Evolutionary conservation across 202 grass and related monocot species (phyloP).

Genomic region (Schoenoplectus tabernaemontani): DNA sequence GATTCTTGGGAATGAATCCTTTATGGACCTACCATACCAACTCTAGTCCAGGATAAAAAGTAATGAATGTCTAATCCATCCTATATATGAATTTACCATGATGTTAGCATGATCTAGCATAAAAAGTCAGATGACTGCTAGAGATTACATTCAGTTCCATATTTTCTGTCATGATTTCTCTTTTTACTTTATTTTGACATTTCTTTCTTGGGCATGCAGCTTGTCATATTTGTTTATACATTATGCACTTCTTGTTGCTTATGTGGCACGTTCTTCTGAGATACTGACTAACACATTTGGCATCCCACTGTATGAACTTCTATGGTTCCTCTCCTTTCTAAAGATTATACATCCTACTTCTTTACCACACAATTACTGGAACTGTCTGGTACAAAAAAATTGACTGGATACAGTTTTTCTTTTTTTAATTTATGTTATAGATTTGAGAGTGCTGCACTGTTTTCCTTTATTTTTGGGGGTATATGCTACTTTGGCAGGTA

Average conservation of each 20-base stretch:
- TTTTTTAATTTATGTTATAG: conserved; percentile 35
- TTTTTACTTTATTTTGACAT: not conserved
- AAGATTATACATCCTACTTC: not conserved
- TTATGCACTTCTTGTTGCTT: conserved; percentile 91
- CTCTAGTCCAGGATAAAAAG: not conserved
- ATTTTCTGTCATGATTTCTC: not conserved
- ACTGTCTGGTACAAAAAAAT: not conserved
- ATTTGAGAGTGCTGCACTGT: conserved; percentile 74
- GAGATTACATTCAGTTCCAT: not conserved
- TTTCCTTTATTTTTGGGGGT: conserved; percentile 90
- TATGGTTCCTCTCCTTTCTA: conserved; percentile 6
- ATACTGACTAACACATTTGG: conserved; percentile 69
- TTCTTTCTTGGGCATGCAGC: conserved; percentile 38
- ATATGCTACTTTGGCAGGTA: conserved; percentile 93
- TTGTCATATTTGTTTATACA: conserved; percentile 79
- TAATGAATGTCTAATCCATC: not conserved
- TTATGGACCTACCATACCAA: not conserved
- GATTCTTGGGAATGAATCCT: not conserved
- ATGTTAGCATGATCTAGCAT: not conserved
- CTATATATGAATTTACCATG: not conserved
- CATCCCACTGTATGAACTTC: conserved; percentile 67
- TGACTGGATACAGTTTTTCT: not conserved
- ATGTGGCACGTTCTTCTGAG: conserved; percentile 90
- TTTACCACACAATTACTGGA: not conserved
- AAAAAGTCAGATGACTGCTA: not conserved